Percentiles rank a stretch among this genome's conserved stretches.
Evolutionary conservation across 805 yeast genomes (phyloP).

Genomic region (Komagataella ulmi): DNA sequence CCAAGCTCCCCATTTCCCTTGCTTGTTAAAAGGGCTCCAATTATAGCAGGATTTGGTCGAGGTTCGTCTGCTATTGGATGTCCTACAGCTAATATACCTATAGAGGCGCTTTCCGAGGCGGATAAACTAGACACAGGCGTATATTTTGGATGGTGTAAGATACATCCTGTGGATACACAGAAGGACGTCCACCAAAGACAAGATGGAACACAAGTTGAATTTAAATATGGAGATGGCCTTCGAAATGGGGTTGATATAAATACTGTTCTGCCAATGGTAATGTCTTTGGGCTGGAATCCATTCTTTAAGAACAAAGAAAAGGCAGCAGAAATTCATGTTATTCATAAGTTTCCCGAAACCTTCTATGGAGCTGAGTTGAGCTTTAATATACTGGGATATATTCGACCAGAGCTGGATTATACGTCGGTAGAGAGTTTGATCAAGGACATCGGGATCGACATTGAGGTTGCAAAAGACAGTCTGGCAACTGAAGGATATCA

Average conservation of each 20-base stretch:
- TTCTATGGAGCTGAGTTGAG: constrained; percentile 77
- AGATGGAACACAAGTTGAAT: constrained; percentile 30
- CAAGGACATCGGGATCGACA: constrained; percentile 72
- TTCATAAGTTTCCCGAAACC: constrained; percentile 51
- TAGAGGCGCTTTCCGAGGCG: constrained; percentile 25
- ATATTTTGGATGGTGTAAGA: constrained; percentile 61
- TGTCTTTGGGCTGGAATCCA: constrained; percentile 95
- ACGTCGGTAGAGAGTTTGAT: constrained; percentile 75
- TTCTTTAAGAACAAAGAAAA: constrained; percentile 68
- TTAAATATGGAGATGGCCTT: constrained; percentile 49
- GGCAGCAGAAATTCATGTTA: constrained; percentile 74
- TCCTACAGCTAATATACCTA: constrained; percentile 87
- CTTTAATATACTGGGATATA: constrained; percentile 70
- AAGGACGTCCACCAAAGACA: constrained; percentile 9
- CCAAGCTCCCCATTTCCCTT: constrained; percentile 38
- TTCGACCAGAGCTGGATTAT: constrained; percentile 84
- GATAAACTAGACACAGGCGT: constrained; percentile 60
- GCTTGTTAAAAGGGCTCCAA: constrained; percentile 26
- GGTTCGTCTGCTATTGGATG: constrained; percentile 90
- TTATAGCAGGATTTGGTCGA: constrained; percentile 84
- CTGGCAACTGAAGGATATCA: constrained; percentile 29
- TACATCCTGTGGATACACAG: constrained; percentile 2
- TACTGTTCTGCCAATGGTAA: constrained; percentile 68
- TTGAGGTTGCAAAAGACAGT: constrained; percentile 44
- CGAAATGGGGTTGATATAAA: constrained; percentile 22